Base-by-base conservation (phyloP, 1,284 basidiomycete genomes). In the Cutaneotrichosporon sp. region DNA sequence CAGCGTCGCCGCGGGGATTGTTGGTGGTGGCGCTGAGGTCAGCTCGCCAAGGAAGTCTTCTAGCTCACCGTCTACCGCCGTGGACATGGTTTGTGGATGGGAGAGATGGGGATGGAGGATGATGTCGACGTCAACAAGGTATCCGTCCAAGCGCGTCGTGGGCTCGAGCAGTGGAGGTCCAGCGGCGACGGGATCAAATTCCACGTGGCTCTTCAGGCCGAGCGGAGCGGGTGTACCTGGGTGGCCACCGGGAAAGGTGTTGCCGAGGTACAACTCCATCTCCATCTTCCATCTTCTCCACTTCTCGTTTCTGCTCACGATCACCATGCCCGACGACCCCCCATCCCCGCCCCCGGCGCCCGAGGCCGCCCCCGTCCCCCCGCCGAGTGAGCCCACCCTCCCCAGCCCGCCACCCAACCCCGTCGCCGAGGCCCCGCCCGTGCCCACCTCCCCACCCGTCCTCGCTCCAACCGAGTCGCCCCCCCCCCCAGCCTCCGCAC, bases 1-100 rank as follows among this genome's bases (percentile, higher is more conserved):
- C 36, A 87, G 78, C 20, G 70, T 68, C 20, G 57, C 63, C 1
- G 33, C 86, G 84, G 65, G 66, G 57, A 67, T 60, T 27, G 59
- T 34, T 31, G 64, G 57, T 24, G 46, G 47, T 43, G 54, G 56
- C 33, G 46, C 58, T 62, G 54, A 0, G 46, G 25, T 50, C 25
- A 50, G 47, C 10, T 13, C 13, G 1, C 24, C 9, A n/a, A n/a
- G n/a, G n/a, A n/a, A n/a, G n/a, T n/a, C n/a, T 46, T 16, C 33
- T 45, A n/a, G 55, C 57, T 4, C 20, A 58, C 57, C 38, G 20
- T 43, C 54, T 4, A 43, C 42, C 29, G 42, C 27, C 33, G 29
- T 29, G 5, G 38, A 42, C 38, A 42, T 42, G 38, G 4, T 36
- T 16, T 18, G n/a, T 42, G 38, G 16, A 42, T 42, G 38, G 18